A percentile compares a stretch with the other conserved stretches of the same genome.
These are phyloP conservation scores for Sergeia podlipaevii DNA, from an alignment of 208 protist genomes.

Conservation along the genomic window DNA sequence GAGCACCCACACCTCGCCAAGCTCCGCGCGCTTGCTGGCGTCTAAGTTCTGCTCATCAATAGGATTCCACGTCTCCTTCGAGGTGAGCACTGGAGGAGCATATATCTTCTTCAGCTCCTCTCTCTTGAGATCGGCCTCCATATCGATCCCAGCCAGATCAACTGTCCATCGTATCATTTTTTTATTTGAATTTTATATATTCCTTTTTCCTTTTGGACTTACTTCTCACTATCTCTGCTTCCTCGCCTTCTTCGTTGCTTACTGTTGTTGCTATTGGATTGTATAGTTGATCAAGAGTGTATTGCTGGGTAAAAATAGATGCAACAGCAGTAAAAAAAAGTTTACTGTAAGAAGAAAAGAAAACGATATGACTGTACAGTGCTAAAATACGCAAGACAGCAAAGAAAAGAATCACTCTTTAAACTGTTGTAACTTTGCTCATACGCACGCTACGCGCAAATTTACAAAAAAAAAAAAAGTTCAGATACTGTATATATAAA, in stretches of 20 bases:
- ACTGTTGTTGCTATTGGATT: too few species aligned
- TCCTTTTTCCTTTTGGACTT: too few species aligned
- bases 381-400: too few species aligned
- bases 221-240: too few species aligned
- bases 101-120: constrained; percentile 48
- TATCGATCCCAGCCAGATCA: constrained; percentile 74
- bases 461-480: background rate
- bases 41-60: constrained; percentile 1
- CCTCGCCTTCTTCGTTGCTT: too few species aligned
- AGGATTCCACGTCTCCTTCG: constrained; percentile 11
- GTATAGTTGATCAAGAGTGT: too few species aligned
- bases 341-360: too few species aligned
- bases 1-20: constrained; percentile 52
- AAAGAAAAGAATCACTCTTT: too few species aligned
- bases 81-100: constrained; percentile 1
- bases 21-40: constrained; percentile 13
- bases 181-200: too few species aligned
- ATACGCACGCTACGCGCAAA: background rate
- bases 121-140: constrained; percentile 55
- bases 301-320: too few species aligned
- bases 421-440: constrained; percentile 1
- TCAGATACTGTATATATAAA: background rate
- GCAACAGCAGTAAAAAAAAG: too few species aligned
- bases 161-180: constrained; percentile 82
- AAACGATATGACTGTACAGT: background rate